Evolutionary conservation across 441 rosid species (phyloP), one percentile per base, ranked within the genome.

Genomic region (Lepidium campestre): DNA sequence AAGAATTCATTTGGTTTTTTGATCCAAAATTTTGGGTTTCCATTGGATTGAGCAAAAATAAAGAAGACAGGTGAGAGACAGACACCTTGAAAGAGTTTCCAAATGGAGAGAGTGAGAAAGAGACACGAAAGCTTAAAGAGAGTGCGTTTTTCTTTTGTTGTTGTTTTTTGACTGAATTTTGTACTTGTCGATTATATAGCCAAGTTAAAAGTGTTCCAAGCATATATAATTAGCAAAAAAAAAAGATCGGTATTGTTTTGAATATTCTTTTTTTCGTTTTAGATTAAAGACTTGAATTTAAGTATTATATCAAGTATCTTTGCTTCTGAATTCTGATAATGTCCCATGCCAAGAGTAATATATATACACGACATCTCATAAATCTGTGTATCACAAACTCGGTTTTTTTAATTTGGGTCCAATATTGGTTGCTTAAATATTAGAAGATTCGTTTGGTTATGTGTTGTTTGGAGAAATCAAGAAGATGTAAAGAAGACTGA

Each of bases 171-270:
- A 47, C 59, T 39, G 12, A 63, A 31, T 46, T 56, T 63, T 71
- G 75, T 71, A 71, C 55, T 39, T 71, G 65, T 71, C 63, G 59
- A 71, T 62, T 13, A 65, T 56, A 70, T 70, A 46, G 50, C 31
- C 69, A 54, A 35, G 63, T 41, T 60, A 32, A 42, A 42, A 34
- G 54, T 69, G 73, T 55, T 71, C 25, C 12, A 29, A 32, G 64
- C 69, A 55, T 45, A 36, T 45, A 62, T 36, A 62, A 32, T 25
- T 44, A 70, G 57, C 25, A 55, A 6, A 25, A 37, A 3, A 8
- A 52, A 46, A 46, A 5, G 4, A 19, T 12, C 6, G 12, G 31
- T 36, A 56, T 7, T 29, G 2, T 29, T 29, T 29, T 29, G 34
- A 0, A 29, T 29, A 29, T 29, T 29, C 7, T 8, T 29, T 2